Evolutionary conservation across 495 filamentous ascomycete genomes (phyloP).

Genomic region (Aspergillus ellipticus): DNA sequence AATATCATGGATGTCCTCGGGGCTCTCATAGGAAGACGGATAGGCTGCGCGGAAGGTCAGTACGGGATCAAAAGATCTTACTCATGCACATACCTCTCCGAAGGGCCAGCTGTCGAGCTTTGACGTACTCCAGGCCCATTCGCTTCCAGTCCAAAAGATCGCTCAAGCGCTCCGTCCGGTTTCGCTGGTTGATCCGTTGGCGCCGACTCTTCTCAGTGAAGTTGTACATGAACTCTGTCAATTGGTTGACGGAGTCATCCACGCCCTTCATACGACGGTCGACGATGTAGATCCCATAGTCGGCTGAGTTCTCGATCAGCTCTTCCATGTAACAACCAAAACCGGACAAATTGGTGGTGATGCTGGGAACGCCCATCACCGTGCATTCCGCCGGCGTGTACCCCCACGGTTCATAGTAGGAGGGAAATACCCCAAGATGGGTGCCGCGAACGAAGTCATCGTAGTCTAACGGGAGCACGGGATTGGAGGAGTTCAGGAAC

Average conservation of each 20-base stretch:
- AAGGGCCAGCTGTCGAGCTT: slow-evolving; percentile 88
- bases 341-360: slow-evolving; percentile 95
- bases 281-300: slow-evolving; percentile 99
- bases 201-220: slow-evolving; percentile 91
- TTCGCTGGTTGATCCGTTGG: slow-evolving; percentile 97
- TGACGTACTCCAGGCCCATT: slow-evolving; percentile 99
- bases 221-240: slow-evolving; percentile 88
- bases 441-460: slow-evolving; percentile 98
- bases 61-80: background rate
- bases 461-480: slow-evolving; percentile 92
- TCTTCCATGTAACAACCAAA: slow-evolving; percentile 99
- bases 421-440: slow-evolving; percentile 91
- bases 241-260: slow-evolving; percentile 95
- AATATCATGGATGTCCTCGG: slow-evolving; percentile 74
- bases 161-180: slow-evolving; percentile 92
- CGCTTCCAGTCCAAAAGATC: slow-evolving; percentile 98
- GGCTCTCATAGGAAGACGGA: slow-evolving; percentile 72
- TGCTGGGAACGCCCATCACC: slow-evolving; percentile 98
- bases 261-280: slow-evolving; percentile 94
- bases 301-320: slow-evolving; percentile 92
- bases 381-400: slow-evolving; percentile 98
- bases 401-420: slow-evolving; percentile 99
- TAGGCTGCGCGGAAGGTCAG: slow-evolving; percentile 57
- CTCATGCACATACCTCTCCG: slow-evolving; percentile 56
- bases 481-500: slow-evolving; percentile 93